Evolutionary conservation across 306 rosid species (phyloP).

Genomic region (Malus sylvestris): DNA sequence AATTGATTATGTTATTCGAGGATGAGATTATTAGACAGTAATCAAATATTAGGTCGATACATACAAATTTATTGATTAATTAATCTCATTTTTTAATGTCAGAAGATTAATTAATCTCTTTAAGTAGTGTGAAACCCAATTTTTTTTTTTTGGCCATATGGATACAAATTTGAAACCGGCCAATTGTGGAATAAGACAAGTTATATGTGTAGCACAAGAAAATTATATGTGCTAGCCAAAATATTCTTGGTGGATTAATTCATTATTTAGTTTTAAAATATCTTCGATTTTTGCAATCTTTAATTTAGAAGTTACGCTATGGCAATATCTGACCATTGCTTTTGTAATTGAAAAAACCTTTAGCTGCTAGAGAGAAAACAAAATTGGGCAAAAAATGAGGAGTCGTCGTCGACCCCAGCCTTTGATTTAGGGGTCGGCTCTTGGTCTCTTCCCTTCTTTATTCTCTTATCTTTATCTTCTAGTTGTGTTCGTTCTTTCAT

Average conservation of each 20-base stretch:
- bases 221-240: background rate
- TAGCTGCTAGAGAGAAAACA: too few relatives aligned
- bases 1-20: background rate
- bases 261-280: too few relatives aligned
- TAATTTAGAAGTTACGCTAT: too few relatives aligned
- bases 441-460: too few relatives aligned
- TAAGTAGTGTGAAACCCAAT: background rate
- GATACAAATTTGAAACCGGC: background rate
- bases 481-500: too few relatives aligned
- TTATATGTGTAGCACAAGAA: background rate
- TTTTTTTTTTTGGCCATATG: background rate
- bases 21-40: background rate
- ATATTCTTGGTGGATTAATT: background rate
- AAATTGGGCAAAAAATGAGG: too few relatives aligned
- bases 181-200: conserved; percentile 12
- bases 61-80: background rate
- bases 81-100: background rate
- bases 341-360: too few relatives aligned
- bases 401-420: too few relatives aligned
- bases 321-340: too few relatives aligned
- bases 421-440: too few relatives aligned
- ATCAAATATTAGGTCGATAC: background rate
- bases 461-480: too few relatives aligned
- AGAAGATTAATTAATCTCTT: background rate
- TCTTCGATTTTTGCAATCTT: too few relatives aligned